A percentile compares a stretch with the other conserved stretches of the same genome.
These are phyloP conservation scores for Zygosaccharomyces lentus DNA, from an alignment of 805 yeast species.

Conservation along the genomic window DNA sequence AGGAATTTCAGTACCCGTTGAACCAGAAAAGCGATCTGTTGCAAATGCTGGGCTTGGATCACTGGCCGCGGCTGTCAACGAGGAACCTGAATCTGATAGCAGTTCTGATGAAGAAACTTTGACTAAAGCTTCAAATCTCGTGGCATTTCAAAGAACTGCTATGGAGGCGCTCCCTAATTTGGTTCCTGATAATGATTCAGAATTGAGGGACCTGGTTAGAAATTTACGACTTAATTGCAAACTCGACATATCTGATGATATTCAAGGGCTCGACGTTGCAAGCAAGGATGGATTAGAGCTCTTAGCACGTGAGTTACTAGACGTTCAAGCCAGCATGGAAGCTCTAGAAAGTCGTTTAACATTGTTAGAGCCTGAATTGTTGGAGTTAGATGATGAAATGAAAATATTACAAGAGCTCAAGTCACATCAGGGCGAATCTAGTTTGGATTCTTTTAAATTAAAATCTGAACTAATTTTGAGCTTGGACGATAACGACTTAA, in stretches of 20 bases:
- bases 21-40: conserved; percentile 55
- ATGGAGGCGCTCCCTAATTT: neutral
- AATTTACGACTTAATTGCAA: conserved; percentile 2
- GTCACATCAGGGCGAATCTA: neutral
- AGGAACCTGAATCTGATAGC: conserved; percentile 17
- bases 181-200: neutral
- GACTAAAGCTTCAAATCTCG: conserved; percentile 1
- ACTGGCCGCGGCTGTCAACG: conserved; percentile 38
- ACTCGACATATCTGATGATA: conserved; percentile 2
- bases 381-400: conserved; percentile 6
- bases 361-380: conserved; percentile 6
- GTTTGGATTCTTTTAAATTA: neutral
- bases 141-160: conserved; percentile 13
- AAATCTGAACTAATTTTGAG: conserved; percentile 13
- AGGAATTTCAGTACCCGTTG: conserved; percentile 81
- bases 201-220: conserved; percentile 3
- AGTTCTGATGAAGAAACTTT: conserved; percentile 18
- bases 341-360: conserved; percentile 8
- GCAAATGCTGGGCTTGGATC: conserved; percentile 69
- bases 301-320: conserved; percentile 1
- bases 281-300: conserved; percentile 3
- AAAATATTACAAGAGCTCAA: conserved; percentile 5
- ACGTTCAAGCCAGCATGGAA: neutral
- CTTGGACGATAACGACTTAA: conserved; percentile 14
- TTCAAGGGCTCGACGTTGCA: neutral